A percentile compares a stretch with the other conserved stretches of the same genome.
Conservation (phyloP, 768 basidiomycete species). For the Termitomyces sp. region DNA sequence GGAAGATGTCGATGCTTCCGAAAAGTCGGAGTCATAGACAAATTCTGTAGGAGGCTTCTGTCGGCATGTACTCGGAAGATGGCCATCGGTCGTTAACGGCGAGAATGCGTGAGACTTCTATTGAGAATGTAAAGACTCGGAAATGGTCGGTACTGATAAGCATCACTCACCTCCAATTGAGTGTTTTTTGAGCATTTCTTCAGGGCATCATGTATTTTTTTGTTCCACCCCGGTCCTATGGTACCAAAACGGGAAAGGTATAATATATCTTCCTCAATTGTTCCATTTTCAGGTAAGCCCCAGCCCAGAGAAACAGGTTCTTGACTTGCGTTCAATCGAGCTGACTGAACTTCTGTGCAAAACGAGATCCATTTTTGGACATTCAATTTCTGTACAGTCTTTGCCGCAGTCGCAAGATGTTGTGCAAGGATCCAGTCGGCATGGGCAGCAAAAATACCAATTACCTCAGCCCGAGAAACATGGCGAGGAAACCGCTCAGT, state of each 20-base stretch:
- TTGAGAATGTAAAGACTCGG: background rate
- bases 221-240: slow-evolving; percentile 25
- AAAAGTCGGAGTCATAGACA: slow-evolving; percentile 57
- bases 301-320: slow-evolving; percentile 29
- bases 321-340: slow-evolving; percentile 27
- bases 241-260: slow-evolving; percentile 30
- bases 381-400: slow-evolving; percentile 32
- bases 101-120: background rate
- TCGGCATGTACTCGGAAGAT: background rate
- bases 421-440: slow-evolving; percentile 58
- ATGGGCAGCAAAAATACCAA: slow-evolving; percentile 49
- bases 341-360: slow-evolving; percentile 26
- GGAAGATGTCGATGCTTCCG: slow-evolving; percentile 43
- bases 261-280: slow-evolving; percentile 9
- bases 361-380: slow-evolving; percentile 46
- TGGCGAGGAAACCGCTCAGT: slow-evolving; percentile 41
- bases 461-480: slow-evolving; percentile 49
- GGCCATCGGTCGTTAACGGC: background rate
- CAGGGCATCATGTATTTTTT: slow-evolving; percentile 16
- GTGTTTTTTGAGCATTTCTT: slow-evolving; percentile 4
- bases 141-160: background rate
- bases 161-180: slow-evolving; percentile 1
- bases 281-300: slow-evolving; percentile 29
- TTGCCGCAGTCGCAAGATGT: slow-evolving; percentile 28
- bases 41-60: slow-evolving; percentile 9